These are phyloP conservation scores for Cylindricascospora bacillispora DNA, from an alignment of 1,139 yeast species.

Conservation along the genomic window DNA sequence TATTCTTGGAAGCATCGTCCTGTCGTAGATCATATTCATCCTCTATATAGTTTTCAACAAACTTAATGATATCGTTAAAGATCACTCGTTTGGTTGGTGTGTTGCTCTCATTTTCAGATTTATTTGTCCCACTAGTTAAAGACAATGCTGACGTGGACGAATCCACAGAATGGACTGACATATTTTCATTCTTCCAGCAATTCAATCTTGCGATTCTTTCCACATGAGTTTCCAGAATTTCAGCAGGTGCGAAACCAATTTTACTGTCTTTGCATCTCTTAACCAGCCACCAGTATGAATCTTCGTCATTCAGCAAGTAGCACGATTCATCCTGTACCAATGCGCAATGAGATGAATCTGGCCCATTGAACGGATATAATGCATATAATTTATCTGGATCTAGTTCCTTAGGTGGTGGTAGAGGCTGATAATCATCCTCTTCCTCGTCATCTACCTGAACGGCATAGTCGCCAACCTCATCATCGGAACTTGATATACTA, in stretches of 20 bases:
- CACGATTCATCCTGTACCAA: conserved; percentile 76
- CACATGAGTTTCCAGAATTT: conserved; percentile 79
- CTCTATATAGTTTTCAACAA: conserved; percentile 24
- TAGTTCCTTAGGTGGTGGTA: conserved; percentile 71
- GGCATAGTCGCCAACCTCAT: conserved; percentile 4
- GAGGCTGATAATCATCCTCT: conserved; percentile 34
- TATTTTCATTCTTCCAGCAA: conserved; percentile 81
- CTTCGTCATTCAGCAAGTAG: conserved; percentile 69
- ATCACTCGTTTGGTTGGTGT: conserved; percentile 26
- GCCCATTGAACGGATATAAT: conserved; percentile 75
- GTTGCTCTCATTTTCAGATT: conserved; percentile 26
- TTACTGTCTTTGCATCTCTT: conserved; percentile 55
- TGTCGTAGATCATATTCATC: conserved; percentile 9
- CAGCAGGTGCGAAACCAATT: conserved; percentile 95
- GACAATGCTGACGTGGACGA: conserved; percentile 16
- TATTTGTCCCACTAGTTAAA: conserved; percentile 29
- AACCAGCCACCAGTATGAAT: conserved; percentile 95
- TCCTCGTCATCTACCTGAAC: conserved; percentile 11
- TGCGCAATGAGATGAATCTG: conserved; percentile 87
- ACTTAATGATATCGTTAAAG: conserved; percentile 26
- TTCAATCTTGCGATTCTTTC: conserved; percentile 86
- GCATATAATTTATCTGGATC: conserved; percentile 83
- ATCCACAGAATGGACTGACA: conserved; percentile 15
- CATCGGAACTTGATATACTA: conserved; percentile 3
- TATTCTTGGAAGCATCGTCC: conserved; percentile 5